Evolutionary conservation across 2,329 filamentous ascomycete genomes (phyloP).

Genomic region (Colletotrichum tamarilloi): DNA sequence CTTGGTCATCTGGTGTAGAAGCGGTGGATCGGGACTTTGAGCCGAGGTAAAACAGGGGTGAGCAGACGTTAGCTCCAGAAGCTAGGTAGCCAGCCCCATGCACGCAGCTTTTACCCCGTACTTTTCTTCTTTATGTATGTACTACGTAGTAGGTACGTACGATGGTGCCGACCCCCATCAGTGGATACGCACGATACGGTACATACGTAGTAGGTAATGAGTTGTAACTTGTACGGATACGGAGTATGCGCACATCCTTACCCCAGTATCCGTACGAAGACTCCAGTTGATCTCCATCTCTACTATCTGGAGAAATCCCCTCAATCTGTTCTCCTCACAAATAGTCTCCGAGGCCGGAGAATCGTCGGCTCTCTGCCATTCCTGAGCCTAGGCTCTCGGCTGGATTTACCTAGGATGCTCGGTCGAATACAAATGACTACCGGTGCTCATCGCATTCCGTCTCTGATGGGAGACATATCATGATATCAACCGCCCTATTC

Average conservation of each 20-base stretch:
- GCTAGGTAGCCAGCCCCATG: neutral
- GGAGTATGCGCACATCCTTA: too few species aligned
- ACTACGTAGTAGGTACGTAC: too few species aligned
- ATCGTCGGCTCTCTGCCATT: neutral
- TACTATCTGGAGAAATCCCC: too few species aligned
- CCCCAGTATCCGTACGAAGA: too few species aligned
- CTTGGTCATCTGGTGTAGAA: neutral
- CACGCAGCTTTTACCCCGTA: neutral
- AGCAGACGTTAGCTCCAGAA: neutral
- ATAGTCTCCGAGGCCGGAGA: neutral
- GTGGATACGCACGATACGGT: neutral
- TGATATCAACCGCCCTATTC: too few species aligned
- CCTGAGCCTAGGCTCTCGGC: neutral
- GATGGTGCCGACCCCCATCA: neutral
- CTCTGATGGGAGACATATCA: too few species aligned
- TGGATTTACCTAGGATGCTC: neutral
- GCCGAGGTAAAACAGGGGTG: conserved; percentile 29
- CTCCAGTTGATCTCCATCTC: too few species aligned
- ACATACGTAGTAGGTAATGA: too few species aligned
- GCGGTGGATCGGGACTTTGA: neutral
- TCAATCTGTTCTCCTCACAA: neutral
- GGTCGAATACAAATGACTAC: neutral
- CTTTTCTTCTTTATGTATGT: neutral
- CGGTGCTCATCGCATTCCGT: neutral
- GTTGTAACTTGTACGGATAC: too few species aligned